Evolutionary conservation across 129 eudicot species (phyloP), one percentile per base, ranked within the genome.

Genomic region (Flaveria robusta): DNA sequence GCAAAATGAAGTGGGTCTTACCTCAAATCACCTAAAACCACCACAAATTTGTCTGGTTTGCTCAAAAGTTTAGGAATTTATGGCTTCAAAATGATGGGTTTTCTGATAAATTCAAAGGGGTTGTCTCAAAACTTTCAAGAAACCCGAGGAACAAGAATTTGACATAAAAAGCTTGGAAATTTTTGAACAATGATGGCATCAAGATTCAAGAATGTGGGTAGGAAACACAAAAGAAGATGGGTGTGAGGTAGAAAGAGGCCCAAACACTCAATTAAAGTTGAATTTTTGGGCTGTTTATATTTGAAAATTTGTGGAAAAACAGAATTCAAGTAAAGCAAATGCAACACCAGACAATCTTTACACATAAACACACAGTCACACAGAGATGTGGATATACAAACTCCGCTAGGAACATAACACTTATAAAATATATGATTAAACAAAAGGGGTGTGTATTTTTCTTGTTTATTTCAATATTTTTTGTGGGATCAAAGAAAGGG

Each of bases 121-220:
- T 26, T 26, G 29, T 26, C 29, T 26, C 29, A 26, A 26, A 26
- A 26, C 29, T 3, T 26, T 26, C 29, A 26, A 26, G 29, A 26
- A 26, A 26, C 29, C 29, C 29, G 29, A 26, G 29, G 3, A 26
- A 26, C 29, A 26, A 26, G 29, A 26, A 26, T 26, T 26, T 26
- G 29, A 26, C 29, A 26, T 26, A 26, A 26, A 26, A 26, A 77
- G 59, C 60, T 55, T 39, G 12, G 71, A 49, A 56, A 46, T 15
- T 74, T 59, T 68, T 49, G 74, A 73, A 77, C 79, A 80, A 83
- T 82, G 86, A 87, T 82, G 86, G 52, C 78, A 72, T 52, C 71
- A 78, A 77, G 81, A 74, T 75, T 83, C 71, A 77, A 83, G 76
- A 78, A 70, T 47, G 84, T 77, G 80, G 64, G 76, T 52, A 54